These are phyloP conservation scores for Narthecium ossifragum DNA, from an alignment of 106 monocot species.

Conservation along the genomic window DNA sequence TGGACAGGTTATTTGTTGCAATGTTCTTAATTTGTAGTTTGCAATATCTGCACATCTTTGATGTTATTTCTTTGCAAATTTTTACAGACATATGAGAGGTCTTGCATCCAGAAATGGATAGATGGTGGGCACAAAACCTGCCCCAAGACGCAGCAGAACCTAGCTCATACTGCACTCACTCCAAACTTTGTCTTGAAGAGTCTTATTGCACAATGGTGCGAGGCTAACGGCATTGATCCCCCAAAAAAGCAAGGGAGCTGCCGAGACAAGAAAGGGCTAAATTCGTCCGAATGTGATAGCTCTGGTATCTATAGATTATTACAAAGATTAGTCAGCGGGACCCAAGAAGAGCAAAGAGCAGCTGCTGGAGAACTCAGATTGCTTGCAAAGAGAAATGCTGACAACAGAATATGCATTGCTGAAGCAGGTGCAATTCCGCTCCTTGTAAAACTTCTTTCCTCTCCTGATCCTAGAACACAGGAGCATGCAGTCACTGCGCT, in stretches of 20 bases:
- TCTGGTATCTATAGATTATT: slow-evolving; percentile 15
- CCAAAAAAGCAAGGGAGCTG: slow-evolving; percentile 18
- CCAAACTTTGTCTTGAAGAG: slow-evolving; percentile 49
- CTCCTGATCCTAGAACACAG: slow-evolving; percentile 40
- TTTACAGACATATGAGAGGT: slow-evolving; percentile 37
- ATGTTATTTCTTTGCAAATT: neutral
- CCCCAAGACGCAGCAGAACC: slow-evolving; percentile 26
- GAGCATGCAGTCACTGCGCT: slow-evolving; percentile 53
- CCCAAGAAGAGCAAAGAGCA: slow-evolving; percentile 34
- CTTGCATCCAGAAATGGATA: slow-evolving; percentile 43
- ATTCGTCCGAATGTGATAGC: slow-evolving; percentile 18
- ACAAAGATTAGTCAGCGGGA: slow-evolving; percentile 20
- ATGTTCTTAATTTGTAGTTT: too few relatives aligned
- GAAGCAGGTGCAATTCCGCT: slow-evolving; percentile 41
- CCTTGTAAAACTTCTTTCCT: slow-evolving; percentile 30
- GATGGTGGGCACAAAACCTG: slow-evolving; percentile 39
- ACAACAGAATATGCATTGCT: slow-evolving; percentile 43
- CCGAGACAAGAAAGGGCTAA: slow-evolving; percentile 15
- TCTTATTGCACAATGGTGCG: slow-evolving; percentile 51
- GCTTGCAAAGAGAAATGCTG: slow-evolving; percentile 51
- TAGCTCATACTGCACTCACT: slow-evolving; percentile 30
- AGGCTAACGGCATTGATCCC: slow-evolving; percentile 32
- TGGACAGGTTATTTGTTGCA: slow-evolving; percentile 21
- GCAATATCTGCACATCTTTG: neutral
- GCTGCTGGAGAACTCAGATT: slow-evolving; percentile 45